These are phyloP conservation scores for Pisolithus marmoratus DNA, from an alignment of 768 basidiomycete species.

Conservation along the genomic window DNA sequence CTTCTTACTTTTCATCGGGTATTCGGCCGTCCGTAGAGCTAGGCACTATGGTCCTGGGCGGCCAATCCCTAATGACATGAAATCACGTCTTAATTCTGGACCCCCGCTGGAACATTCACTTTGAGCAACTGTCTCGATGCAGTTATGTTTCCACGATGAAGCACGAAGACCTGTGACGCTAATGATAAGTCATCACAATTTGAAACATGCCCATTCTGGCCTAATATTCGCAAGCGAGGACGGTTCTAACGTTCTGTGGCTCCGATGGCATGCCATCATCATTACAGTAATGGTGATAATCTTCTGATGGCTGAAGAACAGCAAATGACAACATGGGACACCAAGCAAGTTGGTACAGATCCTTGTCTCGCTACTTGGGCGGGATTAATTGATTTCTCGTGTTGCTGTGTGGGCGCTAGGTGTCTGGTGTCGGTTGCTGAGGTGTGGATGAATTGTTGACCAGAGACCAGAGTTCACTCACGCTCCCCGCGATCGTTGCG, in stretches of 20 bases:
- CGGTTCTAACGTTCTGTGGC: neutral
- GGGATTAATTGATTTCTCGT: neutral
- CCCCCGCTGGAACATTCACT: neutral
- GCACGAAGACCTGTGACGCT: neutral
- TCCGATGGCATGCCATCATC: neutral
- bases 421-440: neutral
- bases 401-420: neutral
- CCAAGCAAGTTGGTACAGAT: no score
- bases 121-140: neutral
- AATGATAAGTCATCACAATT: neutral
- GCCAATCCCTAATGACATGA: neutral
- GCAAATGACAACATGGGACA: neutral
- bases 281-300: neutral
- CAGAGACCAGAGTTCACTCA: neutral
- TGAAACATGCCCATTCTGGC: neutral
- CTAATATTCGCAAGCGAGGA: neutral
- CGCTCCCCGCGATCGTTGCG: neutral
- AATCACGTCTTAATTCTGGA: no score
- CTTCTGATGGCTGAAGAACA: neutral
- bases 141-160: neutral
- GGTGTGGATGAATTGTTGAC: neutral
- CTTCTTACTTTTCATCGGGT: neutral
- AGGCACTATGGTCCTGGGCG: neutral
- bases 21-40: neutral
- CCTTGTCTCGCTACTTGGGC: no score